Percentiles rank a stretch among this genome's conserved stretches.
These are phyloP conservation scores for Thraustochytrium sp. DNA, from an alignment of 352 stramenopile genomes.

Conservation along the genomic window DNA sequence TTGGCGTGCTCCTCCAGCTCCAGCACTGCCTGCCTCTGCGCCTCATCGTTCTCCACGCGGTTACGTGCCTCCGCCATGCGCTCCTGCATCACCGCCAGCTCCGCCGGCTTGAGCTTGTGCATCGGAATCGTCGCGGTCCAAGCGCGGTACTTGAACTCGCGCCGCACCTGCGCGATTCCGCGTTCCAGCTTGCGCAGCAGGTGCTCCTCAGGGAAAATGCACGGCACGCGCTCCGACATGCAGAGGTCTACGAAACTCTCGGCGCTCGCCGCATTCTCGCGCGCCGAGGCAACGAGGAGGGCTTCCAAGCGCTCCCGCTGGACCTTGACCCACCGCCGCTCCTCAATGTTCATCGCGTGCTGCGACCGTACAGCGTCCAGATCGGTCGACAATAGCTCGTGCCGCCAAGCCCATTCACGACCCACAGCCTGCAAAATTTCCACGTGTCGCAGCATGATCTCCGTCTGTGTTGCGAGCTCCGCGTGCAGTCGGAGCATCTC, in stretches of 20 bases:
- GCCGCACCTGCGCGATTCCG: not conserved
- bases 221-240: not conserved
- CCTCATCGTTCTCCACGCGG: not conserved
- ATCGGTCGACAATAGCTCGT: slow-evolving; percentile 12
- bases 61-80: not conserved
- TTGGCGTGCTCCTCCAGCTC: not conserved
- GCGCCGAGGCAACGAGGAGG: not conserved
- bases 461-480: not conserved
- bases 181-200: not conserved
- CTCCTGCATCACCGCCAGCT: slow-evolving; percentile 1
- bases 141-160: not conserved
- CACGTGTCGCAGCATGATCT: not conserved
- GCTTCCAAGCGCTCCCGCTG: not conserved
- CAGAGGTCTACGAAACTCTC: not conserved
- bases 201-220: not conserved
- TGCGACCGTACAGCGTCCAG: not conserved
- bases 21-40: not conserved
- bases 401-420: not conserved
- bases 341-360: not conserved
- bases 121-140: slow-evolving; percentile 26
- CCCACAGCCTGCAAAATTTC: not conserved
- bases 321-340: not conserved
- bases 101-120: slow-evolving; percentile 4
- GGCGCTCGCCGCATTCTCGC: not conserved
- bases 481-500: not conserved